phyloP scores from a whole-genome alignment of 1,139 yeast species.

The Tardiomyces depauwii region DNA sequence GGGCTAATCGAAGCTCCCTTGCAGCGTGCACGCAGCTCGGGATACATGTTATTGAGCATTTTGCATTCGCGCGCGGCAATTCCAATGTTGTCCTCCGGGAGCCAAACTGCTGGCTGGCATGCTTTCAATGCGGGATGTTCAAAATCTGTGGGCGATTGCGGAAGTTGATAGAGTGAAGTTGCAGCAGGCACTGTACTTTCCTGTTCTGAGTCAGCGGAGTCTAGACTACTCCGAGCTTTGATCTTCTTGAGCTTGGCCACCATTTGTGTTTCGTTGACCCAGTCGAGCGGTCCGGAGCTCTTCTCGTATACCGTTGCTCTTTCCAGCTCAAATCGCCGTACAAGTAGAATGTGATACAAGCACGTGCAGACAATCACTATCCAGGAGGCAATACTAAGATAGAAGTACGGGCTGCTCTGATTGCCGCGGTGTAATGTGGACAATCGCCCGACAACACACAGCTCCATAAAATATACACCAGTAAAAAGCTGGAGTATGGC shows the following conservation, averaged over 20 bases:
- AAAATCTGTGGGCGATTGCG: slow-evolving; percentile 5
- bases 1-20: slow-evolving; percentile 10
- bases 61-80: slow-evolving; percentile 21
- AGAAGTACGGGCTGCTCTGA: not conserved
- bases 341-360: not conserved
- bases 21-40: slow-evolving; percentile 16
- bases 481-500: slow-evolving; percentile 67
- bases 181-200: not conserved
- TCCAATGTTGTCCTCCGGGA: slow-evolving; percentile 23
- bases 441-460: slow-evolving; percentile 65
- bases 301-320: not conserved
- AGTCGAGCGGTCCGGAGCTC: not conserved
- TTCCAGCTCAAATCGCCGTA: not conserved
- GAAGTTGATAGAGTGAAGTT: not conserved
- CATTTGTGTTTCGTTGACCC: not conserved
- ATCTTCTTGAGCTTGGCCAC: not conserved
- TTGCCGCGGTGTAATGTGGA: not conserved
- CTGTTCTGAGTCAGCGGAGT: no score
- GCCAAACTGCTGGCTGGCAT: slow-evolving; percentile 24
- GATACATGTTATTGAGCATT: slow-evolving; percentile 15
- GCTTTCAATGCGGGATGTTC: slow-evolving; percentile 20
- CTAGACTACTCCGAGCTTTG: not conserved
- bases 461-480: slow-evolving; percentile 72
- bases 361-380: not conserved
- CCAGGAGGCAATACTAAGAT: not conserved